A percentile compares a stretch with the other conserved stretches of the same genome.
Conservation (phyloP, 345 rosid species). For the Lenwebbia sp. region DNA sequence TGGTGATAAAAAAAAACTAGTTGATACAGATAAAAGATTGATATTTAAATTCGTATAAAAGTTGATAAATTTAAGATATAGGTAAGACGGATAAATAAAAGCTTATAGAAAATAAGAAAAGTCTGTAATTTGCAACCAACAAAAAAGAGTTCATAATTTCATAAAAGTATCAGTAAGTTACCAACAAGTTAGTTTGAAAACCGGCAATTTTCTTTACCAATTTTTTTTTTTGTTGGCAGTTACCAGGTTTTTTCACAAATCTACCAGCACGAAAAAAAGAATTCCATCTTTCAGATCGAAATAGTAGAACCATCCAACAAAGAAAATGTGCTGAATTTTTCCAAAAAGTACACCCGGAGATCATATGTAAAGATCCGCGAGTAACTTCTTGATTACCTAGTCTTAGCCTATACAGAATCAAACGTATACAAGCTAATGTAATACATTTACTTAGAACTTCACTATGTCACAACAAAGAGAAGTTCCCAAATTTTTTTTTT, state of each 20-base stretch:
- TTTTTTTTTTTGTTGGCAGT: not conserved
- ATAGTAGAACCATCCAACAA: not conserved
- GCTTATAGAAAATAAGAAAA: not conserved
- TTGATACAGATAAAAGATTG: not conserved
- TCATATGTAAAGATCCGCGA: not conserved
- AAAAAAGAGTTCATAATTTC: not conserved
- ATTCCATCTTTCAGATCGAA: not conserved
- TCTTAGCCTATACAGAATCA: not conserved
- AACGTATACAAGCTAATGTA: no score
- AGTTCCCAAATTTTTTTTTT: no score
- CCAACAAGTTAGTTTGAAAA: not conserved
- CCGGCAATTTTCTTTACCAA: not conserved
- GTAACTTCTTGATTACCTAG: not conserved
- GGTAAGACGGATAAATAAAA: not conserved
- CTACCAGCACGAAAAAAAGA: not conserved
- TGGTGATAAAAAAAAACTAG: not conserved
- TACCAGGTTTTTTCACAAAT: not conserved
- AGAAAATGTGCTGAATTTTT: not conserved
- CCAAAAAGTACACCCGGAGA: not conserved
- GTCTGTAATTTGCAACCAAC: not conserved
- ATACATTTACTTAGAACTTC: no score
- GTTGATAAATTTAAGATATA: not conserved
- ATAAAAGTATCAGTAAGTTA: not conserved
- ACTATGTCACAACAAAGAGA: no score
- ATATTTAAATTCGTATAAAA: not conserved